Evolutionary conservation across 768 basidiomycete genomes (phyloP).

Genomic region (Chalciporus piperatus): DNA sequence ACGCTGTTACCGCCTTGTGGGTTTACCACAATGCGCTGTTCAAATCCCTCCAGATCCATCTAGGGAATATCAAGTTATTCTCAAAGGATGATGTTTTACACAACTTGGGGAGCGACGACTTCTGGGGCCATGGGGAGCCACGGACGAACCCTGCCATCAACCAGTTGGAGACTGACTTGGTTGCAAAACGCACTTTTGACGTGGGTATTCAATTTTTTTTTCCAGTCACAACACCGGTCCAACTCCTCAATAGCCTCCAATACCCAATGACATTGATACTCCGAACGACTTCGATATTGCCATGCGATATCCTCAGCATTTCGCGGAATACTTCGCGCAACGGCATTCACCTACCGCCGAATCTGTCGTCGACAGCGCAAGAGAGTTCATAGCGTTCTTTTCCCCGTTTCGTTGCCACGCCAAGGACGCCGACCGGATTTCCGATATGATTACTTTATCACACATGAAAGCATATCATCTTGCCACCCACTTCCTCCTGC

Average conservation of each 20-base stretch:
- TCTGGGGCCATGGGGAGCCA: not conserved
- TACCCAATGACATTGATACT: no score
- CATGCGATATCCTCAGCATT: no score
- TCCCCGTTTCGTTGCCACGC: not conserved
- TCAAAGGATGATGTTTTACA: not conserved
- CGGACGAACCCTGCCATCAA: not conserved
- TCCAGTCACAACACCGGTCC: not conserved
- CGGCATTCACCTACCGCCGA: no score
- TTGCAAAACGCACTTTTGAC: not conserved
- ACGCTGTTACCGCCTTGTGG: not conserved
- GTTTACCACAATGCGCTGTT: not conserved
- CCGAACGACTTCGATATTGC: no score
- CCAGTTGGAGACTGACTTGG: not conserved
- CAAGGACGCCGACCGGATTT: not conserved
- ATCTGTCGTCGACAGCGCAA: no score
- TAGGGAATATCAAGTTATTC: not conserved
- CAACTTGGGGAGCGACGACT: not conserved
- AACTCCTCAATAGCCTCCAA: no score
- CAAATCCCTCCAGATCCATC: not conserved
- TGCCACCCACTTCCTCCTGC: not conserved
- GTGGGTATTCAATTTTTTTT: not conserved
- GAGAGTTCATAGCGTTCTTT: constrained; percentile 3
- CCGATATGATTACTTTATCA: not conserved
- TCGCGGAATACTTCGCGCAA: no score
- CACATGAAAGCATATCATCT: constrained; percentile 1